Evolutionary conservation across 345 rosid species (phyloP).

Genomic region (Eucalyptus globulus): DNA sequence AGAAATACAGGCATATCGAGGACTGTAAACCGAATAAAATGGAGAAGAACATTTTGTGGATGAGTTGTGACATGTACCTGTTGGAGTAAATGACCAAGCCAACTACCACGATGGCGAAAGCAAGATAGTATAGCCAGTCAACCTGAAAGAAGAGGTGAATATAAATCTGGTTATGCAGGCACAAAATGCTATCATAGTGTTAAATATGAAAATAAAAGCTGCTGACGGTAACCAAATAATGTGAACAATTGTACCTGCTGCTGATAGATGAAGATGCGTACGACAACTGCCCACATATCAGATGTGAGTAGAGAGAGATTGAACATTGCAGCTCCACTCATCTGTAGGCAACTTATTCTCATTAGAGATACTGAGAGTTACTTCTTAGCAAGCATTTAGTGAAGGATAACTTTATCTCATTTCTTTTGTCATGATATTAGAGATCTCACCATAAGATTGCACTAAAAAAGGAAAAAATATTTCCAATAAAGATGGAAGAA

Average conservation of each 20-base stretch:
- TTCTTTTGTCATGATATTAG: background rate
- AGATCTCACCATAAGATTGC: background rate
- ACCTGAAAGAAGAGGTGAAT: conserved; percentile 17
- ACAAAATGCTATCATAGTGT: too few relatives aligned
- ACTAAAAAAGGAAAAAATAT: background rate
- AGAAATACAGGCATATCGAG: background rate
- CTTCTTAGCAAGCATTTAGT: background rate
- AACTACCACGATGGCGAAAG: conserved; percentile 18
- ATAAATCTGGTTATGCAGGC: background rate
- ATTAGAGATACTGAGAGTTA: background rate
- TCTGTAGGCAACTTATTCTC: conserved; percentile 3
- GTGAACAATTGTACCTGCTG: conserved; percentile 18
- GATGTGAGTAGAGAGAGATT: conserved; percentile 43
- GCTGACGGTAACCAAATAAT: background rate
- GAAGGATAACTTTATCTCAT: background rate
- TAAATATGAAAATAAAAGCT: background rate
- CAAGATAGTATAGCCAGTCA: conserved; percentile 40
- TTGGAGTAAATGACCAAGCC: conserved; percentile 36
- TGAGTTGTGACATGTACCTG: conserved; percentile 1
- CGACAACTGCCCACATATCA: conserved; percentile 51
- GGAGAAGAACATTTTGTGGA: background rate
- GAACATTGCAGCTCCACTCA: conserved; percentile 47
- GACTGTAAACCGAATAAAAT: background rate
- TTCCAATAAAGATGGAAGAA: background rate
- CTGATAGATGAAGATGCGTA: conserved; percentile 34